These are phyloP conservation scores for Gypsophila paniculata DNA, from an alignment of 179 eudicot genomes.

Conservation along the genomic window DNA sequence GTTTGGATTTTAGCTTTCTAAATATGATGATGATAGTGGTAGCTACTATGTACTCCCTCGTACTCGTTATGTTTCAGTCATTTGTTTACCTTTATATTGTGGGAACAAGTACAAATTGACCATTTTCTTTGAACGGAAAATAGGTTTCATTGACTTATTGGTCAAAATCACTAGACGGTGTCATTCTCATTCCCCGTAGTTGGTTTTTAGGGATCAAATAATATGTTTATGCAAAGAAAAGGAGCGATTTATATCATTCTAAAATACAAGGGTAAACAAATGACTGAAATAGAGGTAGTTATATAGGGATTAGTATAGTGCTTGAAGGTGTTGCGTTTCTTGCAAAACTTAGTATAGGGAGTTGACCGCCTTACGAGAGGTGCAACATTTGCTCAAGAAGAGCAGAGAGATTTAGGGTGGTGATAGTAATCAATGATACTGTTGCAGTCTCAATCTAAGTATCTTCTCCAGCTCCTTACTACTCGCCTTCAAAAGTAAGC, in stretches of 20 bases:
- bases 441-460: slow-evolving; percentile 70
- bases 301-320: background rate
- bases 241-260: too few species aligned
- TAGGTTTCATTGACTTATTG: too few species aligned
- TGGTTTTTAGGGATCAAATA: too few species aligned
- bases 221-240: too few species aligned
- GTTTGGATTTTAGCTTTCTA: background rate
- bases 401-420: slow-evolving; percentile 9
- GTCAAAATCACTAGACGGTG: too few species aligned
- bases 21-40: background rate
- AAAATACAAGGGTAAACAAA: too few species aligned
- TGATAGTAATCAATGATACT: slow-evolving; percentile 50
- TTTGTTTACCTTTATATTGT: too few species aligned
- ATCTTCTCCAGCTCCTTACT: slow-evolving; percentile 66
- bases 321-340: background rate
- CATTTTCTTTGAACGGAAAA: too few species aligned
- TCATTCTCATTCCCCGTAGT: too few species aligned
- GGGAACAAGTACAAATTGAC: too few species aligned
- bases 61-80: too few species aligned
- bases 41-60: background rate
- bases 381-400: background rate
- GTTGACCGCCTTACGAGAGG: background rate
- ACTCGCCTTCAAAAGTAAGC: slow-evolving; percentile 63
- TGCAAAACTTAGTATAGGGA: slow-evolving; percentile 9
- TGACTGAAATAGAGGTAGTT: too few species aligned